A percentile compares a stretch with the other conserved stretches of the same genome.
Evolutionary conservation across 805 yeast genomes (phyloP).

Genomic region (Candida suzukii): DNA sequence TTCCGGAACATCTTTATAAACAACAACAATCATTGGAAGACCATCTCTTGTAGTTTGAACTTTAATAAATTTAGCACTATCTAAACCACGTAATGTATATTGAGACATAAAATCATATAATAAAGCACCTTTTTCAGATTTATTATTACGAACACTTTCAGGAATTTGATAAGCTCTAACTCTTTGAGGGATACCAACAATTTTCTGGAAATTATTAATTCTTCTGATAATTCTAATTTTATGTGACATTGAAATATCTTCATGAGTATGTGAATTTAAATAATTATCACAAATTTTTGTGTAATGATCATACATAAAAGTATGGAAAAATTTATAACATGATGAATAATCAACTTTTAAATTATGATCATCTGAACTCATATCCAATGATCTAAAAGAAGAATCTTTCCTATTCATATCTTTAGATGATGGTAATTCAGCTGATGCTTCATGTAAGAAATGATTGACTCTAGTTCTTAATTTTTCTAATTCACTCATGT

Average conservation of each 20-base stretch:
- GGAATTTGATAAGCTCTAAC: conserved; percentile 52
- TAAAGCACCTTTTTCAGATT: conserved; percentile 38
- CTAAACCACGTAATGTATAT: conserved; percentile 48
- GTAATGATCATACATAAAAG: conserved; percentile 45
- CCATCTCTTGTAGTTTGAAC: conserved; percentile 71
- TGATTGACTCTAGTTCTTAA: conserved; percentile 31
- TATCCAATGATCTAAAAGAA: no score
- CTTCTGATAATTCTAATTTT: conserved; percentile 25
- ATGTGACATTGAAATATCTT: conserved; percentile 8
- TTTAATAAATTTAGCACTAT: conserved; percentile 44
- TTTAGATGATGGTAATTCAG: neutral
- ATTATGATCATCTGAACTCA: conserved; percentile 9
- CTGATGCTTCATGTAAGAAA: conserved; percentile 28
- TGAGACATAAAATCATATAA: conserved; percentile 71
- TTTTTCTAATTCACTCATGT: conserved; percentile 32
- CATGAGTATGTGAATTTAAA: neutral
- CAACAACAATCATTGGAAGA: conserved; percentile 55
- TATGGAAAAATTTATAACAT: conserved; percentile 29
- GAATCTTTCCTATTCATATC: no score
- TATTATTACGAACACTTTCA: conserved; percentile 40
- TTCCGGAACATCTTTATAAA: conserved; percentile 32
- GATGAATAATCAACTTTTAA: conserved; percentile 16
- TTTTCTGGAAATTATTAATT: conserved; percentile 40
- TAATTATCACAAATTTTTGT: conserved; percentile 15
- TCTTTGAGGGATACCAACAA: conserved; percentile 55